Percentiles rank a stretch among this genome's conserved stretches.
These are phyloP conservation scores for Suillus sp. DNA, from an alignment of 768 basidiomycete species.

Conservation along the genomic window DNA sequence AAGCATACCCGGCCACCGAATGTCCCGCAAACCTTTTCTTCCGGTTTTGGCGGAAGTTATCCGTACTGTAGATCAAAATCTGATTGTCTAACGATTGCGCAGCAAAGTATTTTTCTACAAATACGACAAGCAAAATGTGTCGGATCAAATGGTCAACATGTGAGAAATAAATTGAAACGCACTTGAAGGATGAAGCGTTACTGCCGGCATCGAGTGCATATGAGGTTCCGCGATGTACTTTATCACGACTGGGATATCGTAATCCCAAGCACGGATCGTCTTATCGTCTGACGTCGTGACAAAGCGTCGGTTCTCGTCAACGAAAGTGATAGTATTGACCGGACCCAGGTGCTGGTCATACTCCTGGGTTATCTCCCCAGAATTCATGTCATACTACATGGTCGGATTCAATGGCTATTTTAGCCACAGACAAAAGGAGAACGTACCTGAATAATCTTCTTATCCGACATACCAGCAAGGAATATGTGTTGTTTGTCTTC, in stretches of 20 bases:
- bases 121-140: conserved; percentile 19
- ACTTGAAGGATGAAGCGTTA: conserved; percentile 95
- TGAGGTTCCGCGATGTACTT: conserved; percentile 99
- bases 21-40: conserved; percentile 99
- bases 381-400: conserved; percentile 88
- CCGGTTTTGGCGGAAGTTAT: conserved; percentile 97
- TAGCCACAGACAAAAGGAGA: conserved; percentile 5
- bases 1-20: conserved; percentile 95
- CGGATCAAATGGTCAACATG: conserved; percentile 7
- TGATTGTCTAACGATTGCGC: conserved; percentile 99
- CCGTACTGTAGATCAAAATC: conserved; percentile 95
- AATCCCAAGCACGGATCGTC: conserved; percentile 99
- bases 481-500: conserved; percentile 95
- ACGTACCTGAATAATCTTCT: conserved; percentile 95
- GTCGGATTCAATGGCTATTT: neutral
- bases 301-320: conserved; percentile 96
- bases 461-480: conserved; percentile 98
- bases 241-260: conserved; percentile 98
- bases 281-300: conserved; percentile 99
- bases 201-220: conserved; percentile 99
- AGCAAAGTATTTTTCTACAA: conserved; percentile 89
- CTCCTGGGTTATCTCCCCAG: conserved; percentile 95
- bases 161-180: conserved; percentile 38
- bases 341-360: conserved; percentile 99
- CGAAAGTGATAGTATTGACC: conserved; percentile 98